A percentile compares a stretch with the other conserved stretches of the same genome.
Conservation (phyloP, 371 early-diverging fungal genomes). For the Batrachochytrium dendrobatidis region DNA sequence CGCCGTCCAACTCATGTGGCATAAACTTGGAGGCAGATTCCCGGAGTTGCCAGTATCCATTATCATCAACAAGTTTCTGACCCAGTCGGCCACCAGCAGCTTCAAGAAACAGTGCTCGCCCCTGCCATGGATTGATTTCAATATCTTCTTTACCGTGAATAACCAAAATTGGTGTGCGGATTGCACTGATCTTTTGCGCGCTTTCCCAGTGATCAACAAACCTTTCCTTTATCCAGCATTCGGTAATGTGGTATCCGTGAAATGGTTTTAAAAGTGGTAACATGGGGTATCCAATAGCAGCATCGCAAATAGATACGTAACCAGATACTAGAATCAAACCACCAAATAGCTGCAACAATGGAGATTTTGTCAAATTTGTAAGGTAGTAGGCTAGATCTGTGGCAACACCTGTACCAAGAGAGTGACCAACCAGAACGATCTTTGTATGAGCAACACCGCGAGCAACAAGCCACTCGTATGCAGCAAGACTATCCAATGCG, state of each 20-base stretch:
- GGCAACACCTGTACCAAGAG: conserved; percentile 42
- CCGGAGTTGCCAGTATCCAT: conserved; percentile 7
- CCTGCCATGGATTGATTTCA: conserved; percentile 33
- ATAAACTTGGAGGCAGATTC: neutral
- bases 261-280: conserved; percentile 24
- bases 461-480: conserved; percentile 27
- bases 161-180: conserved; percentile 27
- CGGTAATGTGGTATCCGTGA: conserved; percentile 10
- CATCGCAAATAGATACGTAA: conserved; percentile 40
- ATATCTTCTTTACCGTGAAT: conserved; percentile 31
- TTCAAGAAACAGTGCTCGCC: conserved; percentile 19
- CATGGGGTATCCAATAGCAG: conserved; percentile 32
- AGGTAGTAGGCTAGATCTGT: conserved; percentile 27
- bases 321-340: conserved; percentile 37
- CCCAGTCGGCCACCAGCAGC: conserved; percentile 7
- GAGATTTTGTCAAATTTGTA: conserved; percentile 10
- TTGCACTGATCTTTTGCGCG: conserved; percentile 15
- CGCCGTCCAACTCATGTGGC: neutral
- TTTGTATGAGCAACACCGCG: conserved; percentile 19
- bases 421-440: conserved; percentile 40
- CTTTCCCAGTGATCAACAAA: conserved; percentile 28
- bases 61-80: conserved; percentile 1
- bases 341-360: conserved; percentile 8
- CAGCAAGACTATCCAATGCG: conserved; percentile 31
- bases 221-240: conserved; percentile 14